Evolutionary conservation across 192 early-diverging fungal genomes (phyloP), one percentile per base, ranked within the genome.

Genomic region (Linnemannia schmuckeri): DNA sequence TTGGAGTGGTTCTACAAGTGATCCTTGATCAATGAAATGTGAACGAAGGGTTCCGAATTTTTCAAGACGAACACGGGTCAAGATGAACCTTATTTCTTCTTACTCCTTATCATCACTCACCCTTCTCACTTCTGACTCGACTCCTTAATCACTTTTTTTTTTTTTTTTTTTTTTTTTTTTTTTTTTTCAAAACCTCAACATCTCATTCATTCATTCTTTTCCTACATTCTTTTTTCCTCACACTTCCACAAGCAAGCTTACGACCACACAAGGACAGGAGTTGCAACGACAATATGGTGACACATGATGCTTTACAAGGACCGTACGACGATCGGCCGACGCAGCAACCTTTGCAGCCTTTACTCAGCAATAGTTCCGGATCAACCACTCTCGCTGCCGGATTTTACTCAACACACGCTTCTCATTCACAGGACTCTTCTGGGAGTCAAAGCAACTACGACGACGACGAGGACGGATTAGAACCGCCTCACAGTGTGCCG

Each of bases 401-500:
- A 66, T 30, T 66, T 66, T 66, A 66, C 61, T 66, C 61, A 8
- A 61, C 55, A 33, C 61, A 66, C 18, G 24, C 24, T 41, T 30
- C 72, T 35, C 44, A 46, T 22, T 46, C 24, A 9, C 57, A 27
- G 8, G 38, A 24, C n/a, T 2, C 5, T 18, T 17, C 55, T 27
- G 27, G 12, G 3, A 17, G 41, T 63, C 75, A 27, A 10, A 24
- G 0, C 40, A 20, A 30, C 37, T 3, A 18, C 20, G 52, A 22
- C 49, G 46, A 71, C 38, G 41, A 22, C 9, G 46, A 78, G 55
- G 44, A 49, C 8, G 66, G 35, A 30, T 24, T 22, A 20, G 52
- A 78, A 55, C n/a, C n/a, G 5, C 17, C 37, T 30, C n/a, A 38
- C 46, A 68, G 5, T 8, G 24, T 84, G 15, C 82, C 82, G 8